Percentiles rank a stretch among this genome's conserved stretches.
These are phyloP conservation scores for Microthyrium microscopicum DNA, from an alignment of 2,329 filamentous ascomycete species.

Conservation along the genomic window DNA sequence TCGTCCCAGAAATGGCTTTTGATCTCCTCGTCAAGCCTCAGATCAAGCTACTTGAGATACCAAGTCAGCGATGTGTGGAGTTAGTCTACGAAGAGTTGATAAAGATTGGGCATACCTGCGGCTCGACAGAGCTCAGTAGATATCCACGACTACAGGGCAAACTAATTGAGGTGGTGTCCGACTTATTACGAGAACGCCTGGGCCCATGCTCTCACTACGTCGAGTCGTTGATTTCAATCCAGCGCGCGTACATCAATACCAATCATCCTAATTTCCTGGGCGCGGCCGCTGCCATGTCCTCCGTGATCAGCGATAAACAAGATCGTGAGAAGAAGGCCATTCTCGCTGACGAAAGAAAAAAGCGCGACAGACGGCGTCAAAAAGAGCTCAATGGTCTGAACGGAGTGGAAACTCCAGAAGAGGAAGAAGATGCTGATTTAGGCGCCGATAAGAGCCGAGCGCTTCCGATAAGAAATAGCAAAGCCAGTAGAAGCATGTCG, in stretches of 20 bases:
- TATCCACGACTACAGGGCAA: slow-evolving; percentile 91
- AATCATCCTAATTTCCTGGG: slow-evolving; percentile 98
- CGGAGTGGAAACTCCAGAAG: slow-evolving; percentile 43
- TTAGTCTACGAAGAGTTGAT: slow-evolving; percentile 97
- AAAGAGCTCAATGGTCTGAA: slow-evolving; percentile 71
- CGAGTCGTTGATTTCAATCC: slow-evolving; percentile 91
- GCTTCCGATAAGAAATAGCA: slow-evolving; percentile 43
- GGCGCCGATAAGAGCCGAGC: slow-evolving; percentile 36
- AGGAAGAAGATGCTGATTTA: slow-evolving; percentile 41
- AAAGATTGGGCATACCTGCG: slow-evolving; percentile 98
- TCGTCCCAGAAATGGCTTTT: slow-evolving; percentile 94
- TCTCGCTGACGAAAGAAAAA: slow-evolving; percentile 69
- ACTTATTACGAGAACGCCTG: slow-evolving; percentile 78
- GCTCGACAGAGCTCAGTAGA: slow-evolving; percentile 79
- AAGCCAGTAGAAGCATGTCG: slow-evolving; percentile 61
- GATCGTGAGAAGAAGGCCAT: slow-evolving; percentile 75
- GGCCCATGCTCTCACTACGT: slow-evolving; percentile 84
- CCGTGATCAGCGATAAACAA: slow-evolving; percentile 86
- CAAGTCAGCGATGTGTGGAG: slow-evolving; percentile 91
- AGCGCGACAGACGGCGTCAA: slow-evolving; percentile 63
- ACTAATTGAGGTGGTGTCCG: slow-evolving; percentile 94
- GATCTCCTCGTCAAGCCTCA: slow-evolving; percentile 95
- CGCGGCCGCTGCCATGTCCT: slow-evolving; percentile 91
- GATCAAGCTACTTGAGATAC: slow-evolving; percentile 89
- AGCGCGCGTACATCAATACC: slow-evolving; percentile 97